These are phyloP conservation scores for Eutrema salsugineum DNA, from an alignment of 441 rosid genomes.

Conservation along the genomic window DNA sequence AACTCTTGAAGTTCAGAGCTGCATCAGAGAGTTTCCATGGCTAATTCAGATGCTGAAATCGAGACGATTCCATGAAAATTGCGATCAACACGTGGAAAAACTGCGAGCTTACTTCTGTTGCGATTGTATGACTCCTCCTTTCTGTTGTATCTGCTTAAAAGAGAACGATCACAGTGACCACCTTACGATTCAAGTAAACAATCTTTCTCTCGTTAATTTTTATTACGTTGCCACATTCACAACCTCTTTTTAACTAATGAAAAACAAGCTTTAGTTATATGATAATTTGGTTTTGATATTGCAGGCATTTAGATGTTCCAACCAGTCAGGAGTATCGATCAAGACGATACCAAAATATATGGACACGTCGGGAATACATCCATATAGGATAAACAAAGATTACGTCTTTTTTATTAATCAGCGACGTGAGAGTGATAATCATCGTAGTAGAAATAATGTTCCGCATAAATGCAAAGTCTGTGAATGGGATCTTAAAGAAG, in stretches of 20 bases:
- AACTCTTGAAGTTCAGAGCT: background rate
- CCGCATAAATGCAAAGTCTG: slow-evolving; percentile 13
- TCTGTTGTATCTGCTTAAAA: background rate
- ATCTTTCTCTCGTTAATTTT: background rate
- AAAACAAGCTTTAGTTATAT: background rate
- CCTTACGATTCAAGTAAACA: slow-evolving; percentile 17
- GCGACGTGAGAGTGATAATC: background rate
- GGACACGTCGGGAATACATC: slow-evolving; percentile 6
- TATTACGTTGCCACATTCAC: background rate
- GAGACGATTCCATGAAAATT: background rate
- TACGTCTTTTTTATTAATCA: slow-evolving; percentile 2
- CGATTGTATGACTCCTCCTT: slow-evolving; percentile 21
- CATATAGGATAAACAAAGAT: background rate
- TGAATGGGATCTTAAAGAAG: slow-evolving; percentile 9
- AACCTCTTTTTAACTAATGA: background rate
- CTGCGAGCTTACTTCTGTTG: slow-evolving; percentile 19
- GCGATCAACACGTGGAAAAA: slow-evolving; percentile 1
- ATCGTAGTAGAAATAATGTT: slow-evolving; percentile 1
- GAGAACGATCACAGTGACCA: slow-evolving; percentile 5
- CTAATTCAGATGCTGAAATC: slow-evolving; percentile 20
- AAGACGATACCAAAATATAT: background rate
- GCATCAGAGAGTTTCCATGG: slow-evolving; percentile 16
- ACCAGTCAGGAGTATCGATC: background rate
- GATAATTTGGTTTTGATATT: background rate
- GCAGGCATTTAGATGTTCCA: slow-evolving; percentile 24